These are phyloP conservation scores for Crataegus laevigata DNA, from an alignment of 306 rosid genomes.

Conservation along the genomic window DNA sequence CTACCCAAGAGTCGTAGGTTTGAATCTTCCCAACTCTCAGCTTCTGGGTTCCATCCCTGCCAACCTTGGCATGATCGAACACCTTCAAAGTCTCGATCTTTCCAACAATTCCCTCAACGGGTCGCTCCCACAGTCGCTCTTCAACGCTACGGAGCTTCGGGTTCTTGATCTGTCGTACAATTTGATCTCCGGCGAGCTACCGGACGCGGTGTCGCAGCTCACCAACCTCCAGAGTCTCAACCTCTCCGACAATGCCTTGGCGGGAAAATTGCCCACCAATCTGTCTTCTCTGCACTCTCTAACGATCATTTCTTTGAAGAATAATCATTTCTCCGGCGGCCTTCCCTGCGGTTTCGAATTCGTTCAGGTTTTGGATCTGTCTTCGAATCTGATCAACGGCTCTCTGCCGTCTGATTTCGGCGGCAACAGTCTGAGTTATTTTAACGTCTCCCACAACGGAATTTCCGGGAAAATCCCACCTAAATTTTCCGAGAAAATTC, in stretches of 20 bases:
- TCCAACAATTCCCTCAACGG: constrained; percentile 81
- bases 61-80: constrained; percentile 57
- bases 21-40: constrained; percentile 55
- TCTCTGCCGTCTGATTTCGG: constrained; percentile 59
- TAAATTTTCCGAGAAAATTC: constrained; percentile 40
- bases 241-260: constrained; percentile 77
- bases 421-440: constrained; percentile 38
- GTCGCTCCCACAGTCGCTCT: constrained; percentile 50
- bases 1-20: constrained; percentile 31
- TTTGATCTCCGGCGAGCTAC: constrained; percentile 49
- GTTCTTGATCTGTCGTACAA: constrained; percentile 56
- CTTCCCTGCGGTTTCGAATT: constrained; percentile 36
- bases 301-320: constrained; percentile 37
- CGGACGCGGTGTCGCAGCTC: constrained; percentile 27
- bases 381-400: constrained; percentile 70
- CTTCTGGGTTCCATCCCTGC: constrained; percentile 61
- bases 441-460: constrained; percentile 60
- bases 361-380: constrained; percentile 60
- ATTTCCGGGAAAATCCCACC: constrained; percentile 57
- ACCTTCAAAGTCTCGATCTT: constrained; percentile 66
- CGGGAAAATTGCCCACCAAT: constrained; percentile 51
- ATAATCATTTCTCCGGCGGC: constrained; percentile 54
- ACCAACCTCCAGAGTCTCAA: constrained; percentile 42
- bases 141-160: constrained; percentile 44
- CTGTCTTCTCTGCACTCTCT: constrained; percentile 42